Conservation (phyloP, 106 monocot genomes). For the Dendrobium nobile region DNA sequence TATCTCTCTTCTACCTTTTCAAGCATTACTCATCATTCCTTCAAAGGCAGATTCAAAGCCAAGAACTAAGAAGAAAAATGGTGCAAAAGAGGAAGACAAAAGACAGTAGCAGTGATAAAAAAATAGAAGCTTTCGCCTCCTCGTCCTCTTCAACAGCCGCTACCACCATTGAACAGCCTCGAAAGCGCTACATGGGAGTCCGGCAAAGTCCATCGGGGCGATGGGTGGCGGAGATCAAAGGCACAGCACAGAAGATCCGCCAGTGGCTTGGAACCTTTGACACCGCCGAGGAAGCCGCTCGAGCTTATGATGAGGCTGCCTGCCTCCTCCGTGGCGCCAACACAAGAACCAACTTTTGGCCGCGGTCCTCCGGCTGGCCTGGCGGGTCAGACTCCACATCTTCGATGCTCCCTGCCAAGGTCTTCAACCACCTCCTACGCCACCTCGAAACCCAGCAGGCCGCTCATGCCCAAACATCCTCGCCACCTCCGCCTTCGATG, state of each 20-base stretch:
- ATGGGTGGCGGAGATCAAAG: constrained; percentile 28
- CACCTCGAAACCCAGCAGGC: not conserved
- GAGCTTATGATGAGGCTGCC: constrained; percentile 24
- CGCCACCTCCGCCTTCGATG: not conserved
- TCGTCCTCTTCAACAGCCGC: not conserved
- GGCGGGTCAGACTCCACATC: not conserved
- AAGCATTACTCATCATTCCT: not conserved
- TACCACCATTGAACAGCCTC: not conserved
- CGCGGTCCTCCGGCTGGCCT: not conserved
- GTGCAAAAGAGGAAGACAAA: not conserved
- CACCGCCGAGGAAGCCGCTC: constrained; percentile 27
- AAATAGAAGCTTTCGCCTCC: too few relatives aligned
- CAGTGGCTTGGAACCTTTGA: constrained; percentile 48
- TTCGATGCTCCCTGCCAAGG: not conserved
- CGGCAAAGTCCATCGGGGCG: constrained; percentile 22
- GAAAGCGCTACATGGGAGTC: constrained; percentile 19
- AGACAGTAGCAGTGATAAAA: not conserved
- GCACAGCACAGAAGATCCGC: constrained; percentile 20
- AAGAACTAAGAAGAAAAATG: not conserved
- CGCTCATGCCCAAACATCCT: not conserved
- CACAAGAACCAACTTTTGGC: constrained; percentile 26
- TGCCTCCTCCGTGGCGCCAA: constrained; percentile 22
- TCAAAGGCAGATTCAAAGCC: not conserved
- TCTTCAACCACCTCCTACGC: not conserved
- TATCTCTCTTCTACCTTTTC: not conserved